Base-by-base conservation (phyloP, 106 monocot genomes). In the Gastrodia elata region DNA sequence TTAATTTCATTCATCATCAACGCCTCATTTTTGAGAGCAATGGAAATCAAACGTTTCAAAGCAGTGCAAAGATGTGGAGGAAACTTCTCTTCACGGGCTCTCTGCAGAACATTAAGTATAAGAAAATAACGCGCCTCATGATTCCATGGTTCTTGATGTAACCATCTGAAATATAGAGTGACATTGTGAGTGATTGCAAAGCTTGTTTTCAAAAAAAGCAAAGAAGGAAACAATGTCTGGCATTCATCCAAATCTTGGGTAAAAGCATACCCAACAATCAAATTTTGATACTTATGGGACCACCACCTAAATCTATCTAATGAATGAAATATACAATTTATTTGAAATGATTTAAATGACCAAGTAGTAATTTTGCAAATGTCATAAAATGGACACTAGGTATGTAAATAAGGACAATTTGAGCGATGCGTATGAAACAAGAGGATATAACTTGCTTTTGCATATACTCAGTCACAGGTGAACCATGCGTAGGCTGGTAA, bases 141-240 rank as follows among this genome's bases (percentile, higher is more conserved):
- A 70, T 83, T 98, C 97, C 97, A 98, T 38, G 97, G 97, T 77
- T 93, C 97, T 76, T 78, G 82, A 91, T 84, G 93, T 79, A 98
- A 65, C 90, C 86, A 91, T 80, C 97, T 98, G 78, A 26, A 73
- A 20, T 32, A 27, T 22, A 39, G 24, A 24, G 25, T 67, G 4
- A 18, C 28, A 32, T 39, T 69, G 32, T 39, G 26, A 16, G 6
- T 10, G 41, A 69, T 69, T 69, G 40, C 13, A 37, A 41, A 7
- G 3, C 24, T 26, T 26, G 25, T n/a, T n/a, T n/a, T 5, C 22
- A 69, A n/a, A 3, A 36, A 34, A 14, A 35, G 7, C 30, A 1
- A 22, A 74, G 44, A 49, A 39, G 42, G 8, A 71, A 48, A 77
- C n/a, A n/a, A n/a, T n/a, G n/a, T n/a, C n/a, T n/a, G n/a, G n/a